Conservation (phyloP, 1,284 basidiomycete genomes). For the Mycena sp. region DNA sequence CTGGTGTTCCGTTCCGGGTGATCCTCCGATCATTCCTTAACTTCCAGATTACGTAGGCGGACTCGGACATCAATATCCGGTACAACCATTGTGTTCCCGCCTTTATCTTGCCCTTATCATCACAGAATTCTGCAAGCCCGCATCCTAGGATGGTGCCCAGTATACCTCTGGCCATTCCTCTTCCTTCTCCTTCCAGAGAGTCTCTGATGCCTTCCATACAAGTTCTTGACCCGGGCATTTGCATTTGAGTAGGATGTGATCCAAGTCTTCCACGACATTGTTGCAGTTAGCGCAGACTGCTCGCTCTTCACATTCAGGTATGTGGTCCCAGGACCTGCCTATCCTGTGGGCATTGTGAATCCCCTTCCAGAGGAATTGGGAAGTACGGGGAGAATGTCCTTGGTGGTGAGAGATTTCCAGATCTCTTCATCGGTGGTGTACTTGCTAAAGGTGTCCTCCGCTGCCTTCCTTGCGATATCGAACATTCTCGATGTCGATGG, state of each 20-base stretch:
- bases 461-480: not conserved
- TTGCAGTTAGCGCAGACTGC: slow-evolving; percentile 38
- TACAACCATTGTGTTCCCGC: slow-evolving; percentile 23
- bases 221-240: slow-evolving; percentile 19
- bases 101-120: slow-evolving; percentile 4
- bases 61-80: slow-evolving; percentile 33
- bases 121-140: slow-evolving; percentile 8
- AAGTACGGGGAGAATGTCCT: slow-evolving; percentile 32
- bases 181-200: slow-evolving; percentile 20
- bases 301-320: slow-evolving; percentile 18
- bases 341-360: slow-evolving; percentile 34
- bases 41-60: no score
- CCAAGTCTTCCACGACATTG: slow-evolving; percentile 34
- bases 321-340: not conserved
- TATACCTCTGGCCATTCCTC: not conserved
- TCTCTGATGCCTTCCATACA: slow-evolving; percentile 33
- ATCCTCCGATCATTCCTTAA: no score
- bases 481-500: not conserved
- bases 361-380: slow-evolving; percentile 43
- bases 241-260: slow-evolving; percentile 40
- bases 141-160: not conserved
- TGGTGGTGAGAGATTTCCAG: slow-evolving; percentile 33
- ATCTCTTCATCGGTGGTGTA: slow-evolving; percentile 31
- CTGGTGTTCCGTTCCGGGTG: no score
- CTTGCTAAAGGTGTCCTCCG: not conserved